These are phyloP conservation scores for Pterula multifida DNA, from an alignment of 1,284 basidiomycete species.

Conservation along the genomic window DNA sequence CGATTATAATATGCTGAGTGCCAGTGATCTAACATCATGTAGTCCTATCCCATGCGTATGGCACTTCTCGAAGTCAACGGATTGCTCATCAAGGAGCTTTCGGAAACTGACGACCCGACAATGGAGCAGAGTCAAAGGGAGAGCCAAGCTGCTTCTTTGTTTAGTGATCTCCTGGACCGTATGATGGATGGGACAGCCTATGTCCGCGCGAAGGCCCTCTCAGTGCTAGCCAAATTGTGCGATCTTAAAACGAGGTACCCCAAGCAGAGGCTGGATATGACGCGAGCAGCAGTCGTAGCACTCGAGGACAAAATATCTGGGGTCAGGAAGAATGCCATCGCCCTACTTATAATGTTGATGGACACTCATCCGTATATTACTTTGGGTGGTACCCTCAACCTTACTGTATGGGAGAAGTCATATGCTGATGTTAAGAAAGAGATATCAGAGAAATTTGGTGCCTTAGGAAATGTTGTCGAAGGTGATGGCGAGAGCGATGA, in stretches of 20 bases:
- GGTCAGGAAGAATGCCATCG: slow-evolving; percentile 79
- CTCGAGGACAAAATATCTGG: slow-evolving; percentile 87
- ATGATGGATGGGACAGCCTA: slow-evolving; percentile 85
- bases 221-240: slow-evolving; percentile 60
- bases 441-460: slow-evolving; percentile 42
- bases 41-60: slow-evolving; percentile 95
- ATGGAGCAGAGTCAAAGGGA: slow-evolving; percentile 49
- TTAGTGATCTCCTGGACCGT: slow-evolving; percentile 76
- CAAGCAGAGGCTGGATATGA: slow-evolving; percentile 72
- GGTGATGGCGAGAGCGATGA: slow-evolving; percentile 25
- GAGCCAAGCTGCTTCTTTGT: slow-evolving; percentile 79
- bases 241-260: slow-evolving; percentile 79
- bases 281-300: slow-evolving; percentile 65
- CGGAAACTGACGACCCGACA: slow-evolving; percentile 41
- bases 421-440: slow-evolving; percentile 60
- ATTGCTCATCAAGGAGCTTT: slow-evolving; percentile 68
- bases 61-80: slow-evolving; percentile 84
- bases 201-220: slow-evolving; percentile 82
- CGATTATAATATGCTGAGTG: slow-evolving; percentile 3
- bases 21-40: slow-evolving; percentile 4
- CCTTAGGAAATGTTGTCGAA: slow-evolving; percentile 44
- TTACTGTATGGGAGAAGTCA: slow-evolving; percentile 64
- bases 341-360: slow-evolving; percentile 69
- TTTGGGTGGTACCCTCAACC: slow-evolving; percentile 75
- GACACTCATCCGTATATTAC: slow-evolving; percentile 87